Evolutionary conservation across 352 stramenopile genomes (phyloP), one percentile per base, ranked within the genome.

Genomic region (Pythium aphanidermatum): DNA sequence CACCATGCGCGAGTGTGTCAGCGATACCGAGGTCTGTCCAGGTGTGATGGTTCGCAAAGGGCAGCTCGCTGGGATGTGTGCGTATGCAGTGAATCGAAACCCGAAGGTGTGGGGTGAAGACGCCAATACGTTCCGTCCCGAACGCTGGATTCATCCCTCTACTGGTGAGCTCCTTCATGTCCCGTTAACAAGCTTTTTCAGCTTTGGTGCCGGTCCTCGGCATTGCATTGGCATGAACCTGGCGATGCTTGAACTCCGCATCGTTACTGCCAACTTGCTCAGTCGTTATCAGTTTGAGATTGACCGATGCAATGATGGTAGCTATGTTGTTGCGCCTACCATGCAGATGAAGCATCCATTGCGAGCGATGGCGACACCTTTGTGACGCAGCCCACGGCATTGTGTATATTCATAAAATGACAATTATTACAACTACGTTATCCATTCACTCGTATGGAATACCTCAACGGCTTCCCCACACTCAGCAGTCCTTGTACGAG

Each of bases 1-100:
- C 16, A 83, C 80, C n/a, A 51, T 63, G 10, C 83, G 84, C 38
- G 52, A 82, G 46, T 65, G 58, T 16, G 70, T 72, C 13, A 31
- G 65, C 5, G 77, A 87, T 42, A 80, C 72, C 11, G 65, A 63
- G 17, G 45, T 87, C 11, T 68, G 60, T 21, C 52, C 33, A 2
- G 43, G 55, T 4, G 50, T 71, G n/a, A 14, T 43, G 7, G n/a
- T 79, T 2, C n/a, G 13, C 1, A 55, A 63, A 28, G 55, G 56
- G 16, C 19, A 50, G 20, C 32, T 46, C 0, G 46, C 70, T 14
- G 48, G 47, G 0, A 48, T 74, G 12, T 23, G 41, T 0, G 19
- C 42, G 8, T 82, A 60, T 37, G 31, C 31, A 5, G 68, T 72
- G 23, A 61, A 50, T 1, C 47, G 65, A 5, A 47, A 50, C 11